Evolutionary conservation across 768 basidiomycete genomes (phyloP), one percentile per base, ranked within the genome.

Genomic region (Rhodotorula kratochvilovae): DNA sequence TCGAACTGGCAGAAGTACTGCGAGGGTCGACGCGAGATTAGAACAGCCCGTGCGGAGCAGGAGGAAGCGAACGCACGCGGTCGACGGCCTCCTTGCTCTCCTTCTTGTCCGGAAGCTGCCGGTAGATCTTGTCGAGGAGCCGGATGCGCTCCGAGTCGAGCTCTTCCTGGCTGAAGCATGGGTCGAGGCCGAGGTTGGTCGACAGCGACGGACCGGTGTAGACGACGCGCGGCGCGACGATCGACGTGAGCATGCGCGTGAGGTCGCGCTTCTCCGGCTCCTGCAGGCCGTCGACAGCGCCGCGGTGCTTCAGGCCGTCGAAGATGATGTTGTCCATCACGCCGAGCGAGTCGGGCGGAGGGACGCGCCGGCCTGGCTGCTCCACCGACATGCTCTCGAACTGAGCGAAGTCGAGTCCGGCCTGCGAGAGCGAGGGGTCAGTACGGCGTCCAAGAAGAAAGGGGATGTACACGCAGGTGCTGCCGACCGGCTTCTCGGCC

Each of bases 201-300:
- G 65, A 21, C 3, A 36, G 50, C 10, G 61, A 29, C 15, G 54
- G 48, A 6, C 63, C 56, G 29, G 43, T 35, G 25, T 25, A 67
- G 33, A 63, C 15, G 25, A 63, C 36, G 0, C 19, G 57, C 2
- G 56, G 56, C 8, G 73, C 69, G 50, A 68, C 31, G 56, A 74
- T 74, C 23, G 57, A 68, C 10, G 73, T 74, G 48, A 42, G 39
- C 25, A 56, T 65, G 10, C 35, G 35, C 16, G 73, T 74, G n/a
- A 65, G 35, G 27, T 74, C 69, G 13, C 33, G 31, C 33, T 43
- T 17, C 6, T 17, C 27, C 33, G 35, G 11, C 36, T 46, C 23
- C 33, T 36, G 43, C 16, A 45, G 17, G 25, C 45, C 31, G 35
- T 33, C 27, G 33, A n/a, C n/a, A n/a, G n/a, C 45, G 51, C 21